A percentile compares a stretch with the other conserved stretches of the same genome.
phyloP scores from a whole-genome alignment of 1,284 basidiomycete species.

The Ustilago curta region DNA sequence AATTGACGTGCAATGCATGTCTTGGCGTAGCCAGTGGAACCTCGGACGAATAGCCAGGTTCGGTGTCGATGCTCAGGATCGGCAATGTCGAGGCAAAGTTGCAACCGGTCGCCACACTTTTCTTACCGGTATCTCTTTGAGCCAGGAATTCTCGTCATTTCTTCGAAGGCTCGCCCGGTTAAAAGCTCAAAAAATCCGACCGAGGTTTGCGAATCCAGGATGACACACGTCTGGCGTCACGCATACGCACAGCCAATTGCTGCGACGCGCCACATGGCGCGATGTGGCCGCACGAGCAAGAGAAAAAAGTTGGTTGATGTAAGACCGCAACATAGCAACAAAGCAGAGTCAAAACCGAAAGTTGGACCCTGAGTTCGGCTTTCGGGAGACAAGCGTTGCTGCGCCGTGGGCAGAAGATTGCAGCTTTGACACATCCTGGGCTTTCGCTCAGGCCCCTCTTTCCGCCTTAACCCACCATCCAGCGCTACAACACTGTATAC shows the following conservation, averaged over 20 bases:
- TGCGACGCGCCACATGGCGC: too few species aligned
- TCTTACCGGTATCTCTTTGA: neutral
- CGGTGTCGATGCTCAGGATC: too few species aligned
- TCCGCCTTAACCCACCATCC: neutral
- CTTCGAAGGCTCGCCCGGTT: neutral
- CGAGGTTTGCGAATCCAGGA: neutral
- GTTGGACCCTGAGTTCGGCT: neutral
- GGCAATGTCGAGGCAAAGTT: too few species aligned
- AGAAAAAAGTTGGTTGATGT: neutral
- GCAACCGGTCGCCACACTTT: too few species aligned
- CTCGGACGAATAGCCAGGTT: too few species aligned
- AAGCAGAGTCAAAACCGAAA: too few species aligned
- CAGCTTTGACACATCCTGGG: constrained; percentile 3
- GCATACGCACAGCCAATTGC: neutral
- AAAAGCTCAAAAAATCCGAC: neutral
- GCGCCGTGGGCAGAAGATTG: neutral
- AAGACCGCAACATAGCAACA: neutral
- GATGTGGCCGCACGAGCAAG: neutral
- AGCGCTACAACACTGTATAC: neutral
- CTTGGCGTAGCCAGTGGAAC: too few species aligned
- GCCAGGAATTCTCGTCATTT: constrained; percentile 2
- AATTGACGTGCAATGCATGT: too few species aligned
- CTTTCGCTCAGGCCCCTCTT: neutral
- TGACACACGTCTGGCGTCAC: constrained; percentile 1
- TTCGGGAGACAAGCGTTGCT: neutral